A percentile compares a stretch with the other conserved stretches of the same genome.
These are phyloP conservation scores for Crotalaria pallida DNA, from an alignment of 306 rosid genomes.

Conservation along the genomic window DNA sequence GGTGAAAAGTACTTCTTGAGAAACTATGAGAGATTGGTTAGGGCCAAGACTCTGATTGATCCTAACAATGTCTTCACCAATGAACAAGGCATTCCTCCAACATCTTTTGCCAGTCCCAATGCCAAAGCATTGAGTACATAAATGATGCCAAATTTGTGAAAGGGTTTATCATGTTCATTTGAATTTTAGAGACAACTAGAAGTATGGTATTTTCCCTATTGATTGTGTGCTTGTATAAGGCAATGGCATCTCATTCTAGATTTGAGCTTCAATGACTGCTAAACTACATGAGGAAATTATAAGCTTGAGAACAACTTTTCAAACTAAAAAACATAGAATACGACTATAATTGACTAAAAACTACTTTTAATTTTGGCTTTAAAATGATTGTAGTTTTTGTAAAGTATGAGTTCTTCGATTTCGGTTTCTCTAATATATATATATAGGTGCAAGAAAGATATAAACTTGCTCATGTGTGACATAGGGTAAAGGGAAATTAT, in stretches of 20 bases:
- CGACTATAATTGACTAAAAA: too few species aligned
- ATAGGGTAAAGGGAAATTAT: too few species aligned
- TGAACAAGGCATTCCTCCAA: conserved; percentile 73
- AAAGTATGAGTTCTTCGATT: too few species aligned
- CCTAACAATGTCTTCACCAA: conserved; percentile 57
- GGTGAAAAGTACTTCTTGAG: conserved; percentile 71
- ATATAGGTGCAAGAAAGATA: too few species aligned
- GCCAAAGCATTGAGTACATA: neutral
- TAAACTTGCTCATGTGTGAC: too few species aligned
- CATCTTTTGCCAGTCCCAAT: neutral
- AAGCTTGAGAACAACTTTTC: too few species aligned
- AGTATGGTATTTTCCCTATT: conserved; percentile 8
- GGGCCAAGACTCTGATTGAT: conserved; percentile 59
- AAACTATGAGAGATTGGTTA: conserved; percentile 70
- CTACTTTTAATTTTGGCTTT: too few species aligned
- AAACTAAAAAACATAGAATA: too few species aligned
- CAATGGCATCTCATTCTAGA: neutral
- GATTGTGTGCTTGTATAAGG: neutral
- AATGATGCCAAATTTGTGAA: neutral
- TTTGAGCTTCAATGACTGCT: neutral
- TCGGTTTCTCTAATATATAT: too few species aligned
- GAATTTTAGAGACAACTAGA: neutral
- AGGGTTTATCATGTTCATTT: neutral
- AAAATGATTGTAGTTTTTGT: too few species aligned
- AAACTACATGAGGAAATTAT: neutral